Base-by-base conservation (phyloP, 2,329 filamentous ascomycete genomes). In the Fusarium pilosicola region DNA sequence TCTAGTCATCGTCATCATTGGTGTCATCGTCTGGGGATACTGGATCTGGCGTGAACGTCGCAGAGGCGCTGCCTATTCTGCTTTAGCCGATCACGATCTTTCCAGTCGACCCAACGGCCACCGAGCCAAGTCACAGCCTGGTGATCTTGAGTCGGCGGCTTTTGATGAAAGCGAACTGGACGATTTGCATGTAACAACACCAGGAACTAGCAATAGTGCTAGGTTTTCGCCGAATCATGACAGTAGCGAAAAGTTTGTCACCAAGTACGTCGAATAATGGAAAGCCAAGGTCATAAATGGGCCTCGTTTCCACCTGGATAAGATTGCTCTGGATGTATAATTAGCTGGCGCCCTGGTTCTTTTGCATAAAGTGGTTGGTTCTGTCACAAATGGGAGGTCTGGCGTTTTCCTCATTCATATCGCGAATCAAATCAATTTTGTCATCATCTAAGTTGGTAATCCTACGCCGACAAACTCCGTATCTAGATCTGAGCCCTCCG, bases 1-100 rank as follows among this genome's bases (percentile, higher is more conserved):
- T 5, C 88, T 98, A 6, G 90, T 95, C 22, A 90, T 98, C 55
- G 94, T 97, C 24, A 86, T 92, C 58, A 89, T 96, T 67, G 91
- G 91, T 3, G 94, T 93, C 3, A 85, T 84, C 10, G 84, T 89
- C 18, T 97, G 94, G 92, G 94, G 92, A n/a, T 93, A 91, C 80
- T 91, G 88, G 74, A 83, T 93, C 77, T 93, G 90, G 89, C 86
- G 86, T 66, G 87, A 90, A 65, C 88, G 91, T 55, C 86, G 89
- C 73, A 87, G 85, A 75, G 85, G 86, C 39, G 80, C 83, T 11
- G 86, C 87, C 5, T 92, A 92, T 79, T 84, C 85, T 45, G 88
- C 86, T 20, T 80, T 91, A 42, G 57, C 83, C 80, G 42, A 82
- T 51, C 80, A 84, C 38, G 82, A 83, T 10, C 79, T 81, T 18